phyloP scores from a whole-genome alignment of 1,284 basidiomycete genomes.

The Ustilago loliicola region DNA sequence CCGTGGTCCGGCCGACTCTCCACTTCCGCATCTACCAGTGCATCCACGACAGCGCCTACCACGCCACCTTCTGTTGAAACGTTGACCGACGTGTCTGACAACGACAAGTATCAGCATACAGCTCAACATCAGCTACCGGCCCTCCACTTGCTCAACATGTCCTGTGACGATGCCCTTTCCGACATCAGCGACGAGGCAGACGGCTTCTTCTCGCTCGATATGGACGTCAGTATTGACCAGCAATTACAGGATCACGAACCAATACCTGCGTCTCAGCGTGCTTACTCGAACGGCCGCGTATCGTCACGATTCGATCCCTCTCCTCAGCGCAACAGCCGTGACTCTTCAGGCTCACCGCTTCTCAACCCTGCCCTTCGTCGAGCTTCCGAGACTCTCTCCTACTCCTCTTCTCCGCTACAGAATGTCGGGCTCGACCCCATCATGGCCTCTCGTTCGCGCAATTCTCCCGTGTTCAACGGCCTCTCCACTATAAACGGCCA shows the following conservation, averaged over 20 bases:
- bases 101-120: slow-evolving; percentile 6
- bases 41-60: slow-evolving; percentile 41
- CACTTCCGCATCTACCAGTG: slow-evolving; percentile 40
- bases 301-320: slow-evolving; percentile 17
- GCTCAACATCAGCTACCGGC: slow-evolving; percentile 19
- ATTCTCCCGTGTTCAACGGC: slow-evolving; percentile 21
- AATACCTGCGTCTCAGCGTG: background rate
- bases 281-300: background rate
- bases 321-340: slow-evolving; percentile 12
- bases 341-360: slow-evolving; percentile 9
- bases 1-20: slow-evolving; percentile 50
- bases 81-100: background rate
- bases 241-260: slow-evolving; percentile 23
- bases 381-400: slow-evolving; percentile 29
- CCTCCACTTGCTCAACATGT: slow-evolving; percentile 48
- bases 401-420: slow-evolving; percentile 40
- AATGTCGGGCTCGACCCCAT: slow-evolving; percentile 39
- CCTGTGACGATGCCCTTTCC: slow-evolving; percentile 33
- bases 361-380: slow-evolving; percentile 31
- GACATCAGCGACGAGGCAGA: slow-evolving; percentile 51
- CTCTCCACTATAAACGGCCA: background rate
- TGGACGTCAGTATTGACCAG: slow-evolving; percentile 55
- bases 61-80: slow-evolving; percentile 26
- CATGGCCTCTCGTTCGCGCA: slow-evolving; percentile 33
- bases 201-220: slow-evolving; percentile 61